Conservation (phyloP, 2,329 filamentous ascomycete species). For the Juglanconis oblonga region DNA sequence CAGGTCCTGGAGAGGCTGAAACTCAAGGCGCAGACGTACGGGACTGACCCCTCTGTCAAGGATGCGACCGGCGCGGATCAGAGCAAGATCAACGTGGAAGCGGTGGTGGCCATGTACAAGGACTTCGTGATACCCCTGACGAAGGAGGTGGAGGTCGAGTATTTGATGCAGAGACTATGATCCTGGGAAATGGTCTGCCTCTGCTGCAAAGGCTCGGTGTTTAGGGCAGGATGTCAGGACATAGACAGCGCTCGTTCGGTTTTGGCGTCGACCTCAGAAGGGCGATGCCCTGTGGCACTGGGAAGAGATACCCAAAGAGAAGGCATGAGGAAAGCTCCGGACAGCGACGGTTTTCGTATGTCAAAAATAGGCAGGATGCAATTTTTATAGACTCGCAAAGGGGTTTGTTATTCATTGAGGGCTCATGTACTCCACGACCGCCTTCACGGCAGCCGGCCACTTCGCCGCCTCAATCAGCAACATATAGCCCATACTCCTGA, state of each 20-base stretch:
- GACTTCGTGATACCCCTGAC: constrained; percentile 94
- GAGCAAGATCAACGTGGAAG: constrained; percentile 87
- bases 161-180: constrained; percentile 87
- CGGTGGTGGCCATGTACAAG: constrained; percentile 86
- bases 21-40: constrained; percentile 90
- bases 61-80: constrained; percentile 46
- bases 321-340: not conserved
- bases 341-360: not conserved
- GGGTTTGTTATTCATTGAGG: constrained; percentile 35
- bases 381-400: not conserved
- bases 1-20: constrained; percentile 84
- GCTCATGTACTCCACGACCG: constrained; percentile 70
- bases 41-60: constrained; percentile 73
- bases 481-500: constrained; percentile 79
- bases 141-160: constrained; percentile 98
- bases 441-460: constrained; percentile 74
- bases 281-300: not conserved
- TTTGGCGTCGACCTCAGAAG: not conserved
- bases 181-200: constrained; percentile 20
- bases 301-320: not conserved
- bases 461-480: constrained; percentile 80
- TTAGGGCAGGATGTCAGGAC: not conserved
- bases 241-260: not conserved
- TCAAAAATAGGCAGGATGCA: not conserved
- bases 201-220: not conserved